Percentiles rank a stretch among this genome's conserved stretches.
phyloP scores from a whole-genome alignment of 306 rosid genomes.

The Casuarina glauca region DNA sequence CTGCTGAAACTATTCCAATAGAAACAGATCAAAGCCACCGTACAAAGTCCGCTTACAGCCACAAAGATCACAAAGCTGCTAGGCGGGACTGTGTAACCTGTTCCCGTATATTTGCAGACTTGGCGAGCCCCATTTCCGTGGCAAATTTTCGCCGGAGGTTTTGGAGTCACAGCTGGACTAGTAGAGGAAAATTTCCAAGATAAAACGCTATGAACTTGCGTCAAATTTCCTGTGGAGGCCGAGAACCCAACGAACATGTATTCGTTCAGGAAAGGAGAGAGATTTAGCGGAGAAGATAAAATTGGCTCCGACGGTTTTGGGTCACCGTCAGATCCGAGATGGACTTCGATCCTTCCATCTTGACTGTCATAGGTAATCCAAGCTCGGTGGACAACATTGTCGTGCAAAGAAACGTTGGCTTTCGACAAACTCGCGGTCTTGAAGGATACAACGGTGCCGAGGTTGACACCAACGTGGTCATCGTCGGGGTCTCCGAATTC shows the following conservation, averaged over 20 bases:
- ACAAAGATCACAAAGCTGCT: slow-evolving; percentile 19
- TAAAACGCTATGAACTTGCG: not conserved
- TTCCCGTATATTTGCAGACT: not conserved
- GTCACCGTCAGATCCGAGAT: not conserved
- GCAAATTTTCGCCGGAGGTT: not conserved
- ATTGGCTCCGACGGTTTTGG: not conserved
- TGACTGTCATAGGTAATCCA: slow-evolving; percentile 7
- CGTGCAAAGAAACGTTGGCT: not conserved
- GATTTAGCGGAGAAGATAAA: not conserved
- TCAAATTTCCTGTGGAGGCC: slow-evolving; percentile 6
- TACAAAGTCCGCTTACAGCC: not conserved
- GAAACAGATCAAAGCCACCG: not conserved
- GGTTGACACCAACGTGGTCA: slow-evolving; percentile 13
- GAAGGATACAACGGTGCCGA: slow-evolving; percentile 11
- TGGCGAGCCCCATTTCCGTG: not conserved
- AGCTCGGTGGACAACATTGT: not conserved
- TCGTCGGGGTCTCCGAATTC: slow-evolving; percentile 11
- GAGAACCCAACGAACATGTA: slow-evolving; percentile 21
- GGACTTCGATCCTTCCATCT: slow-evolving; percentile 1
- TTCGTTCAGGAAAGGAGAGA: slow-evolving; percentile 17
- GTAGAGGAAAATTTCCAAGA: slow-evolving; percentile 15
- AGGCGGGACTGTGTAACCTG: not conserved
- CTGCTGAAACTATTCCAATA: not conserved
- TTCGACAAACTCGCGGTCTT: slow-evolving; percentile 1
- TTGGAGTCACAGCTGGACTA: not conserved